Percentiles rank a stretch among this genome's conserved stretches.
Conservation (phyloP, 140 eudicot species). For the Erigeron philadelphicus region DNA sequence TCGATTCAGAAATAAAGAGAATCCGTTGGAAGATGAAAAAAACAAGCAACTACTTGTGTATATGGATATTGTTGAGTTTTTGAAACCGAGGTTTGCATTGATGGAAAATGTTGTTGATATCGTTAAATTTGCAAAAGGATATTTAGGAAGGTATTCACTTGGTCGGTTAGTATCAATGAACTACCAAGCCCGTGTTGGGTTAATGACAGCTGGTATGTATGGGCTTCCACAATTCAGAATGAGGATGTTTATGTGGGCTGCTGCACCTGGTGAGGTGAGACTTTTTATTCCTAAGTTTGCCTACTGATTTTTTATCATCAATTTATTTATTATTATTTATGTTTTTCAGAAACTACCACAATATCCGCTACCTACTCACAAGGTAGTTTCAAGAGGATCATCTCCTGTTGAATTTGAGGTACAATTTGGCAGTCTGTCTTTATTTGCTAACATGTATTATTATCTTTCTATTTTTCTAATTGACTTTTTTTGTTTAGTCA, state of each 20-base stretch:
- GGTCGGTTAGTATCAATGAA: conserved; percentile 54
- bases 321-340: neutral
- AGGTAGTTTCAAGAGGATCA: conserved; percentile 49
- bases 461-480: neutral
- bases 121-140: conserved; percentile 40
- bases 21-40: conserved; percentile 42
- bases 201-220: conserved; percentile 48
- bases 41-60: conserved; percentile 43
- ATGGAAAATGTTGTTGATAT: conserved; percentile 57
- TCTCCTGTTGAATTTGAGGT: conserved; percentile 56
- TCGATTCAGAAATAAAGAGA: conserved; percentile 35
- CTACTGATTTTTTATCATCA: neutral
- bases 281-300: neutral
- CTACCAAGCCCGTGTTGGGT: conserved; percentile 46
- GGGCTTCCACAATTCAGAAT: conserved; percentile 56
- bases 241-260: conserved; percentile 80
- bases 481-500: conserved; percentile 30
- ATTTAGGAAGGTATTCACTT: conserved; percentile 45
- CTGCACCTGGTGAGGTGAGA: conserved; percentile 45
- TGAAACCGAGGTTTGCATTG: conserved; percentile 40
- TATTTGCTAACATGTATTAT: no score
- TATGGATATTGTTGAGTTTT: conserved; percentile 36
- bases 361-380: conserved; percentile 69
- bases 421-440: neutral
- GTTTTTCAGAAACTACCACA: conserved; percentile 55